Conservation (phyloP, 2,329 filamentous ascomycete species). For the Nemania diffusa region DNA sequence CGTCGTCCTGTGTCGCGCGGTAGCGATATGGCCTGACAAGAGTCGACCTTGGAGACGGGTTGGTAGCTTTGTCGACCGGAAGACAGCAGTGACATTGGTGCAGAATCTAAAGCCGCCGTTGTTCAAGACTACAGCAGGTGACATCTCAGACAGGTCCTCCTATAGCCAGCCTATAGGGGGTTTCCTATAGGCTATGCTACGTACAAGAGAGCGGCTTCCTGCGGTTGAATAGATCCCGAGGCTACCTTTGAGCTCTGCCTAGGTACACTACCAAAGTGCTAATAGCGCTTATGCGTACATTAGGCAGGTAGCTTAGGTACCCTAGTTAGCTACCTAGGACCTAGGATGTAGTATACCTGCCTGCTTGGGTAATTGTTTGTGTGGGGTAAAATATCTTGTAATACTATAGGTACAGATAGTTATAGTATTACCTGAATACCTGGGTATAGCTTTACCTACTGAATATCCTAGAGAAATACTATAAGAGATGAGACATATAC, state of each 20-base stretch:
- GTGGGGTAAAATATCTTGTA: conserved; percentile 9
- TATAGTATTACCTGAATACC: too few relatives aligned
- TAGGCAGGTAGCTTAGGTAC: background rate
- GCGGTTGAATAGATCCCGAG: conserved; percentile 24
- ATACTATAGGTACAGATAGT: background rate
- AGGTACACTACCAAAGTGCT: too few relatives aligned
- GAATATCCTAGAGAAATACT: too few relatives aligned
- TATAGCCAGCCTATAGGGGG: background rate
- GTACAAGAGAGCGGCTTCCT: conserved; percentile 17
- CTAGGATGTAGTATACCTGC: too few relatives aligned
- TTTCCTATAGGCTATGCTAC: conserved; percentile 1
- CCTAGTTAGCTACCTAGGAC: too few relatives aligned
- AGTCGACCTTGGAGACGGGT: background rate
- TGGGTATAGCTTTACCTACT: too few relatives aligned
- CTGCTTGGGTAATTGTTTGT: conserved; percentile 21
- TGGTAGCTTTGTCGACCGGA: background rate
- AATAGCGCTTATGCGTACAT: conserved; percentile 10
- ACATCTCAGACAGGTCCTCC: conserved; percentile 6
- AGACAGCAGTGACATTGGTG: background rate
- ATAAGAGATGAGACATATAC: too few relatives aligned
- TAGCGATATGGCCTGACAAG: background rate
- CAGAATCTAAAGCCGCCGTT: conserved; percentile 11
- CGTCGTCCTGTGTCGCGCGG: background rate
- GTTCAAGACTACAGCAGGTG: conserved; percentile 15
- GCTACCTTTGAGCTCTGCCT: background rate